Evolutionary conservation across 2,329 filamentous ascomycete genomes (phyloP), one percentile per base, ranked within the genome.

Genomic region (Sporothrix pseudoabietina): DNA sequence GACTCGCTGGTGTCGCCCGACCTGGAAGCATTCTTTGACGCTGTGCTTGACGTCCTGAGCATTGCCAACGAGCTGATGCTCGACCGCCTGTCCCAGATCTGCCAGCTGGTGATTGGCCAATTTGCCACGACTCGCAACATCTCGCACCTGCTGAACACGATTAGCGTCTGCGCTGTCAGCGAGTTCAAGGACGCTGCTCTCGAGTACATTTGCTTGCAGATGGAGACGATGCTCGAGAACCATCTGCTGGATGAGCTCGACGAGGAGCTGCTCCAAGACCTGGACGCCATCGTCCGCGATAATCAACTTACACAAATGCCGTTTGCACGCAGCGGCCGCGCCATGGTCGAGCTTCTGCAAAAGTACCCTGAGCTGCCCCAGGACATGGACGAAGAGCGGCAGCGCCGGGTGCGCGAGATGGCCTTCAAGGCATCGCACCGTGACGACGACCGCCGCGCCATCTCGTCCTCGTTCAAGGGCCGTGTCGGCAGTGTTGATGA

Each of bases 31-130:
- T 94, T 97, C 75, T 89, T 94, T 4, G 94, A 98, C 77, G 84
- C 96, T n/a, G 87, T 98, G 9, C 87, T 98, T 82, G 94, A 97
- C 77, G 92, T 98, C 61, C 91, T 98, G 87, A 90, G 90, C 72
- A 91, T 93, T 71, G 94, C 94, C 14, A 96, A 99, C 79, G 95
- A 99, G 81, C 84, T 99, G 73, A 98, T 99, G 94, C 87, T 99
- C 65, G 94, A 98, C 79, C 88, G 94, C 7, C 84, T 99, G 5
- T 94, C 93, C 5, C 93, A 97, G 80, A 90, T 97, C 39, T 98
- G 96, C 80, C 96, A 99, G 80, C 90, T 88, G 74, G 83, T 94
- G 30, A 88, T 98, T 74, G 94, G 94, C 49, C 89, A 88, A 69
- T 97, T 96, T 81, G 91, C 94, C n/a, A 94, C 89, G 68, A 91